Percentiles rank a stretch among this genome's conserved stretches.
phyloP scores from a whole-genome alignment of 1,284 basidiomycete species.

The Pseudozyma thailandica region DNA sequence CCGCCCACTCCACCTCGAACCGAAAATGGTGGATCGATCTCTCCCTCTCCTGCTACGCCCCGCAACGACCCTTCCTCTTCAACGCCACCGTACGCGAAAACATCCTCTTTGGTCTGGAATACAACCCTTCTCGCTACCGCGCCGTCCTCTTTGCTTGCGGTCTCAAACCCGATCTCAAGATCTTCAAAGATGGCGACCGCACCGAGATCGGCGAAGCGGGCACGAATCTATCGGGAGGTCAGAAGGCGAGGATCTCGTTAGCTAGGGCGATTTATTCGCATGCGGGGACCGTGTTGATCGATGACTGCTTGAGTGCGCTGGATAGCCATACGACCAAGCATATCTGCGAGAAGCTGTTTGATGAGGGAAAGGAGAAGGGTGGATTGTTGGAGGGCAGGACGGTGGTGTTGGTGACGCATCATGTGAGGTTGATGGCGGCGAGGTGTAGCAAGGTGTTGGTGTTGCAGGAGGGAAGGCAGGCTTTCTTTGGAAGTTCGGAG shows the following conservation, averaged over 20 bases:
- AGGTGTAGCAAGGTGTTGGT: slow-evolving; percentile 75
- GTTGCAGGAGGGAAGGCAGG: slow-evolving; percentile 77
- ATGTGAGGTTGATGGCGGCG: slow-evolving; percentile 72
- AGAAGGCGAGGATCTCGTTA: slow-evolving; percentile 77
- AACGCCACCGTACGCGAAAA: slow-evolving; percentile 77
- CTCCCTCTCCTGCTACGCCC: slow-evolving; percentile 76
- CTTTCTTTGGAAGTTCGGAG: slow-evolving; percentile 75
- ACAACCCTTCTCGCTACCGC: slow-evolving; percentile 71
- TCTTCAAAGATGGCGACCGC: slow-evolving; percentile 79
- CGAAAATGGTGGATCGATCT: slow-evolving; percentile 31
- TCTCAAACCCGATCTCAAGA: slow-evolving; percentile 74
- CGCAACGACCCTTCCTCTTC: slow-evolving; percentile 89
- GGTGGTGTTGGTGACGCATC: slow-evolving; percentile 66
- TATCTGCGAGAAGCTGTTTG: slow-evolving; percentile 64
- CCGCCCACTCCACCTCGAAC: not conserved
- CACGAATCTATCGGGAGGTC: slow-evolving; percentile 72
- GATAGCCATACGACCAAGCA: slow-evolving; percentile 61
- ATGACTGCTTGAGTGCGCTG: slow-evolving; percentile 78
- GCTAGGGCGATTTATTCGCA: slow-evolving; percentile 78
- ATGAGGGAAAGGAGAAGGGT: slow-evolving; percentile 46
- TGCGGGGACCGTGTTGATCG: slow-evolving; percentile 76
- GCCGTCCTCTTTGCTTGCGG: slow-evolving; percentile 54
- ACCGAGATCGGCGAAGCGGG: slow-evolving; percentile 74
- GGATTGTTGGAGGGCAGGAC: slow-evolving; percentile 44
- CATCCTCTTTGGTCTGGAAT: slow-evolving; percentile 69